These are phyloP conservation scores for Vicia sativa DNA, from an alignment of 306 rosid genomes.

Conservation along the genomic window DNA sequence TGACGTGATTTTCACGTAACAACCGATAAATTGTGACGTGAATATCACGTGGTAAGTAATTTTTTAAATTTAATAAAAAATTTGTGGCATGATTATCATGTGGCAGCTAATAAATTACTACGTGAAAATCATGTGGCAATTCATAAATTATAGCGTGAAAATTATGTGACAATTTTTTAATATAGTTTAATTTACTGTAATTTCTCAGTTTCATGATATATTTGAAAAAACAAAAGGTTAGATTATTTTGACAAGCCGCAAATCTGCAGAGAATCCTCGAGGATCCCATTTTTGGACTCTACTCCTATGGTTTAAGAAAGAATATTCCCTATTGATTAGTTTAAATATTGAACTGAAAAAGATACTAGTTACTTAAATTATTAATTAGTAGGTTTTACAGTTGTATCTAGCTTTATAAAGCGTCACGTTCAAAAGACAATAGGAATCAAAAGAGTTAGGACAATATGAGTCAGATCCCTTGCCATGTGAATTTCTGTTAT, in stretches of 20 bases:
- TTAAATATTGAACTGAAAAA: background rate
- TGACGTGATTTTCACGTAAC: too few relatives aligned
- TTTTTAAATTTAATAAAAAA: too few relatives aligned
- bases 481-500: background rate
- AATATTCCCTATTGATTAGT: background rate
- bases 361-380: background rate
- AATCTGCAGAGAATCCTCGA: background rate
- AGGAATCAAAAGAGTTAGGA: conserved; percentile 6
- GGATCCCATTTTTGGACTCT: background rate
- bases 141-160: too few relatives aligned
- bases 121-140: too few relatives aligned
- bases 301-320: background rate
- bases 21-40: too few relatives aligned
- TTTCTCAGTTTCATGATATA: too few relatives aligned
- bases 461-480: background rate
- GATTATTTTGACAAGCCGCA: background rate
- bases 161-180: too few relatives aligned
- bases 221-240: background rate
- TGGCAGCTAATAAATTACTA: too few relatives aligned
- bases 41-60: too few relatives aligned
- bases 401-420: background rate
- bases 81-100: too few relatives aligned
- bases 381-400: background rate
- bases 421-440: background rate
- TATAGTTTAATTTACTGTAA: too few relatives aligned